Base-by-base conservation (phyloP, 2,329 filamentous ascomycete genomes). In the Trichoderma citrinoviride region DNA sequence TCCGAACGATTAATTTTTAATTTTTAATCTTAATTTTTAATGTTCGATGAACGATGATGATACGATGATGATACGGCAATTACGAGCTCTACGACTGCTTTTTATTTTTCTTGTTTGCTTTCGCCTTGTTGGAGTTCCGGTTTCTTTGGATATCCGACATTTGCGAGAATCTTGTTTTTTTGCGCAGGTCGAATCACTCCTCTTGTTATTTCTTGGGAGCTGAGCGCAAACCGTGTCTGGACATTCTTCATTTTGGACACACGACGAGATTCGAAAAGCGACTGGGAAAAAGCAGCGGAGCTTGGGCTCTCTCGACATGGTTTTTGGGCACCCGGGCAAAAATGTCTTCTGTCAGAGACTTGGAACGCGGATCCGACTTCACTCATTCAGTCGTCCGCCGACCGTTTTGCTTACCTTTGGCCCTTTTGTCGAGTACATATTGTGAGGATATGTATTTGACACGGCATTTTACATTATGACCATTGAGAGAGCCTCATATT, bases 31-130 rank as follows among this genome's bases (percentile, higher is more conserved):
- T 58, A 58, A 58, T 58, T 14, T 23, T 60, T 55, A 55, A 58
- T 47, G 25, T 33, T 33, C 40, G 58, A 62, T 19, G 57, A 56
- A n/a, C 40, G 58, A 62, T 37, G 57, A 56, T 56, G 43, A 37
- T 56, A 56, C 40, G 55, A 54, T 62, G 49, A 46, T 46, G 33
- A 37, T 37, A 37, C 40, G 53, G 49, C 58, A 61, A 62, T 62
- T 62, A 53, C 49, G 37, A 62, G 58, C 58, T 62, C 49, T 5
- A 41, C 58, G 58, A 62, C 40, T 62, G 58, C 58, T 62, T 62
- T 53, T 44, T 54, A 37, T 8, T 46, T 44, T 29, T 21, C n/a
- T 50, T 29, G 5, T 37, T 44, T 23, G 10, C 27, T 14, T 44
- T 44, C 27, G 33, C 6, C 47, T n/a, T 37, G 33, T 37, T 37